Evolutionary conservation across 1,284 basidiomycete genomes (phyloP), one percentile per base, ranked within the genome.

Genomic region (Leccinum pallidistipes): DNA sequence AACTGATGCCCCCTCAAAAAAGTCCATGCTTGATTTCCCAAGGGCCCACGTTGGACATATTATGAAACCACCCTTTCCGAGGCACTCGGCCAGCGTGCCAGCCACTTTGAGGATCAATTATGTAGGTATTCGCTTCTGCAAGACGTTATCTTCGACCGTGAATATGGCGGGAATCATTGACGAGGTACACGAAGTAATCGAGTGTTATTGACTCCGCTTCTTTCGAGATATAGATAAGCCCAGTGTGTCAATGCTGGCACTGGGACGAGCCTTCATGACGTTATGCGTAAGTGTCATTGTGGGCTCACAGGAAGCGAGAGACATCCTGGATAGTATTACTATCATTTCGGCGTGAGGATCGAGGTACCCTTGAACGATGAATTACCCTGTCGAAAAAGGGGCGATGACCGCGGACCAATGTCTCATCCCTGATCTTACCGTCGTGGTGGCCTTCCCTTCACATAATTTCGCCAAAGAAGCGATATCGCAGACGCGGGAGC

Each of bases 271-370:
- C 34, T 32, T 38, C 16, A 36, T 50, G 49, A 55, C 45, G 40
- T 64, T 55, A 66, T 40, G 52, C 40, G 54, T 63, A 56, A 60
- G 54, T 49, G 24, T 10, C 38, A 54, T 24, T 7, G 55, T 27
- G 12, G 56, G 43, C 40, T 27, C 54, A 55, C 52, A 29, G 45
- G 16, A 38, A 68, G 40, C 58, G 24, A 14, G 43, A 16, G 56
- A 36, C 27, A 40, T 56, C 45, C 56, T 29, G 40, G 29, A 36
- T 50, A 18, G 47, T 18, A 49, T 49, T 34, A 40, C 50, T 45
- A 21, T 45, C 38, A 50, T 64, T 38, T 64, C 29, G 40, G 43
- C 29, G 51, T 57, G 65, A 62, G 68, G 68, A 69, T 72, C 64
- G 58, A 60, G 68, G 58, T 6, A 53, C 50, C 57, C 56, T 56